Evolutionary conservation across 164 flowering plant species (phyloP).

Genomic region (Nelumbo lutea): DNA sequence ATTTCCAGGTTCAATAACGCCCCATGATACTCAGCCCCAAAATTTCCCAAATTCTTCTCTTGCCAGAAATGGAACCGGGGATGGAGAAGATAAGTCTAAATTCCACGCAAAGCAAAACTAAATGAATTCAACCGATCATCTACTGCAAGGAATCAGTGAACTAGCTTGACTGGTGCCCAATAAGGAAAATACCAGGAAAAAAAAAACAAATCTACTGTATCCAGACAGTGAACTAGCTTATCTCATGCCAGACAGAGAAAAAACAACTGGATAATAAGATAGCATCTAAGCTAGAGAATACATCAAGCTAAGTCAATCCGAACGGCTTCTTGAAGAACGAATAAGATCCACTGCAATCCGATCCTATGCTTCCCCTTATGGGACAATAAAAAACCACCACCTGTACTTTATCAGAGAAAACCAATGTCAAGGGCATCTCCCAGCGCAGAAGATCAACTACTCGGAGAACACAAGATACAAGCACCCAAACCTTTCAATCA

Average conservation of each 20-base stretch:
- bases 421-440: constrained; percentile 30
- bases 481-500: neutral
- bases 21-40: constrained; percentile 25
- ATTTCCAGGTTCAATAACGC: constrained; percentile 55
- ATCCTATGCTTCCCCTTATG: constrained; percentile 20
- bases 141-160: constrained; percentile 2
- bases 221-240: neutral
- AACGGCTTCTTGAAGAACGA: constrained; percentile 27
- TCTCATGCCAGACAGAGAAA: neutral
- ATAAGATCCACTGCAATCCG: constrained; percentile 21
- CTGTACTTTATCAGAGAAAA: neutral
- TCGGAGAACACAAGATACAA: neutral
- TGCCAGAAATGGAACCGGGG: neutral
- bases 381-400: constrained; percentile 25
- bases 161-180: constrained; percentile 12
- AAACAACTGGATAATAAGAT: neutral
- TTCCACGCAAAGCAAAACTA: too few species aligned
- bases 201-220: neutral
- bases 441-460: constrained; percentile 6
- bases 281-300: neutral
- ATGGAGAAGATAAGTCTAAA: neutral
- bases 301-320: constrained; percentile 28
- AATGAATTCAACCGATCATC: neutral
- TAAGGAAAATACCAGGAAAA: neutral
- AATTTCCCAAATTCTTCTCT: neutral